Conservation (phyloP, 441 rosid genomes). For the Gossypium laxum region DNA sequence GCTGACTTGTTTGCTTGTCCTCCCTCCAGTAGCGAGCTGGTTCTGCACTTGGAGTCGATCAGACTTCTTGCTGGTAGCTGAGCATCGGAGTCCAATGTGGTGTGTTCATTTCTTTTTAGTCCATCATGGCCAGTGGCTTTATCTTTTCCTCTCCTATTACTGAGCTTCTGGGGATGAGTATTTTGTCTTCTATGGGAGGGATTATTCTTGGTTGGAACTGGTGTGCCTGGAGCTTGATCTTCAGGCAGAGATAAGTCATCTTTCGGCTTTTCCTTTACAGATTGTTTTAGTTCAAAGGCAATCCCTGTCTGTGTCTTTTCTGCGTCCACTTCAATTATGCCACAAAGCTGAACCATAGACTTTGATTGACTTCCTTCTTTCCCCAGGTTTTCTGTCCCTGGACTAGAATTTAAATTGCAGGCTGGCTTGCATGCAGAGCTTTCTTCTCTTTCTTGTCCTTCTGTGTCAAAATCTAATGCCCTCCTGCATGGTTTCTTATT, state of each 20-base stretch:
- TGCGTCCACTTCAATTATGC: constrained; percentile 28
- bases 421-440: constrained; percentile 17
- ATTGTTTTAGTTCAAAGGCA: constrained; percentile 19
- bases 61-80: constrained; percentile 18
- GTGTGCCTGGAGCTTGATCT: constrained; percentile 32
- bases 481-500: constrained; percentile 41
- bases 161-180: constrained; percentile 11
- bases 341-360: constrained; percentile 21
- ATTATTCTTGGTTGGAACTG: constrained; percentile 26
- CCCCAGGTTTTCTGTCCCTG: constrained; percentile 21
- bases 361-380: constrained; percentile 18
- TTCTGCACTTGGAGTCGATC: constrained; percentile 21
- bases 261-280: constrained; percentile 24
- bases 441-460: constrained; percentile 19
- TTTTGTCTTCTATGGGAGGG: constrained; percentile 19
- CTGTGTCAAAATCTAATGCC: constrained; percentile 36
- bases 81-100: constrained; percentile 14
- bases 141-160: constrained; percentile 6
- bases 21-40: constrained; percentile 12
- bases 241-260: constrained; percentile 22
- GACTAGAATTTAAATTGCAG: constrained; percentile 15
- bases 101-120: constrained; percentile 14
- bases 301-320: constrained; percentile 24
- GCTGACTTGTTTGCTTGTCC: constrained; percentile 22
- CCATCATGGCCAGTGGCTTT: constrained; percentile 13